phyloP scores from a whole-genome alignment of 306 rosid species.

The Corylus avellana region DNA sequence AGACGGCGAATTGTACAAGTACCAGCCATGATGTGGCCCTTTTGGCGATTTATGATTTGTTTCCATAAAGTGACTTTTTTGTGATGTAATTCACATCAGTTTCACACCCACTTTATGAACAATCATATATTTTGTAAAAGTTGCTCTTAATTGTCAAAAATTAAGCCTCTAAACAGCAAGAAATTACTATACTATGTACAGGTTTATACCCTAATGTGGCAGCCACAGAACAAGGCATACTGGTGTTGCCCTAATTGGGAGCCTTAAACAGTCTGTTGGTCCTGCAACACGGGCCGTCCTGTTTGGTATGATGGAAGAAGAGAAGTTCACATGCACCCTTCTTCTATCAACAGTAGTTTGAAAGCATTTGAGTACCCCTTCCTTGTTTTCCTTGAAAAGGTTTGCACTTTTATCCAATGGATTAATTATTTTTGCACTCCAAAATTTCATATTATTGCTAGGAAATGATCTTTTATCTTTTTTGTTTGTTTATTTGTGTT shows the following conservation, averaged over 20 bases:
- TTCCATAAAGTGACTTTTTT: no score
- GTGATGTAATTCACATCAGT: no score
- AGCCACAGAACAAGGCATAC: conserved; percentile 78
- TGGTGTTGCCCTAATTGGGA: conserved; percentile 52
- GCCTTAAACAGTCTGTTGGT: conserved; percentile 56
- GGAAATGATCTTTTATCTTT: no score
- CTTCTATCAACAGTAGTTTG: conserved; percentile 71
- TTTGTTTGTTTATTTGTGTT: no score
- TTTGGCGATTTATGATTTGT: no score
- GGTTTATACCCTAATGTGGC: conserved; percentile 95
- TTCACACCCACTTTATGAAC: no score
- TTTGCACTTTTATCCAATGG: conserved; percentile 26
- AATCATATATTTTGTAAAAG: no score
- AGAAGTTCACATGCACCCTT: conserved; percentile 88
- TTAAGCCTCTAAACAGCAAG: no score
- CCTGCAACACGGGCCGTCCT: conserved; percentile 39
- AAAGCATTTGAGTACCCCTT: conserved; percentile 83
- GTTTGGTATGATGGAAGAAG: conserved; percentile 91
- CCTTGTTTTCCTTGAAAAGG: conserved; percentile 94
- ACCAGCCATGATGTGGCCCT: no score
- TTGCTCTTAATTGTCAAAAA: no score
- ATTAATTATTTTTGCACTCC: not conserved
- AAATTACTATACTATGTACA: conserved; percentile 35
- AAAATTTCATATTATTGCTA: no score
- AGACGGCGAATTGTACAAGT: no score